A percentile compares a stretch with the other conserved stretches of the same genome.
These are phyloP conservation scores for Lupinus albus DNA, from an alignment of 306 rosid genomes.

Conservation along the genomic window DNA sequence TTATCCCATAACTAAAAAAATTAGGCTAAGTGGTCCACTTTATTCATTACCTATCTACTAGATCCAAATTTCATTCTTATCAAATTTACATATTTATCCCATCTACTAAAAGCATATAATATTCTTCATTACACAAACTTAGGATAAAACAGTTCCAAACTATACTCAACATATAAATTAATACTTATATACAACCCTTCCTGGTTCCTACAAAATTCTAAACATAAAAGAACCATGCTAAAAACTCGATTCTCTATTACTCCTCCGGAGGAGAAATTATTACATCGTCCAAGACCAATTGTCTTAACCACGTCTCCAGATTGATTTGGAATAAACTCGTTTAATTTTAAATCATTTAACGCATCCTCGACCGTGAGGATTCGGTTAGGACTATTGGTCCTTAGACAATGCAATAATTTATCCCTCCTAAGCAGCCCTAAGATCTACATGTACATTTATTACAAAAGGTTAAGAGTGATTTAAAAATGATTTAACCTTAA, in stretches of 20 bases:
- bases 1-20: conserved; percentile 7
- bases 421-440: conserved; percentile 36
- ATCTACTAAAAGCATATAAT: conserved; percentile 21
- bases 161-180: conserved; percentile 14
- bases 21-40: neutral
- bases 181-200: conserved; percentile 21
- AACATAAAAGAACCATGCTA: conserved; percentile 45
- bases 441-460: conserved; percentile 36
- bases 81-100: conserved; percentile 30
- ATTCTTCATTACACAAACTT: conserved; percentile 33
- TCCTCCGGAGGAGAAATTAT: too few species aligned
- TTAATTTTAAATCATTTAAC: too few species aligned
- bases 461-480: conserved; percentile 40
- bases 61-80: conserved; percentile 3
- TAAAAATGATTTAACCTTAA: conserved; percentile 64
- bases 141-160: conserved; percentile 31
- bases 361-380: too few species aligned
- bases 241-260: conserved; percentile 53
- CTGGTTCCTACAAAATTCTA: conserved; percentile 36
- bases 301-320: too few species aligned
- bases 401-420: too few species aligned
- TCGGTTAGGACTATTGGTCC: too few species aligned
- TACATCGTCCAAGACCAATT: too few species aligned
- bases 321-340: too few species aligned
- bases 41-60: conserved; percentile 19